phyloP scores from a whole-genome alignment of 2,329 filamentous ascomycete genomes.

The Tolypocladium sp. region DNA sequence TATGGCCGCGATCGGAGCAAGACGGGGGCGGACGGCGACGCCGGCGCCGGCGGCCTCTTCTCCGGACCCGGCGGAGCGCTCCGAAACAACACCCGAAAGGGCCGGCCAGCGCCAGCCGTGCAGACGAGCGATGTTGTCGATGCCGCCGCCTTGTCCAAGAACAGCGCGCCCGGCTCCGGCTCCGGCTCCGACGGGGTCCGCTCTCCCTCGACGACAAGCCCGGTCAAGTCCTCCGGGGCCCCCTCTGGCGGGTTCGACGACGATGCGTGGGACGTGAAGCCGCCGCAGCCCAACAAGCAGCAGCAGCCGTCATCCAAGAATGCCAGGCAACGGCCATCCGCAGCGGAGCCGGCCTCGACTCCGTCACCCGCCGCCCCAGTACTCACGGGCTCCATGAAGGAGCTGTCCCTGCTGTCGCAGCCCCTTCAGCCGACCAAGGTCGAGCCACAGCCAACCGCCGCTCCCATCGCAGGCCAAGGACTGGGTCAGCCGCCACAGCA shows the following conservation, averaged over 20 bases:
- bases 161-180: slow-evolving; percentile 22
- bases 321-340: slow-evolving; percentile 15
- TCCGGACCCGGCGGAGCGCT: slow-evolving; percentile 85
- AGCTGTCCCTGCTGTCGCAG: slow-evolving; percentile 43
- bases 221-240: slow-evolving; percentile 18
- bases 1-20: slow-evolving; percentile 53
- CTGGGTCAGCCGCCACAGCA: slow-evolving; percentile 12
- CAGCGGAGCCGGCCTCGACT: slow-evolving; percentile 7
- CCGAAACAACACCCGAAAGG: slow-evolving; percentile 90
- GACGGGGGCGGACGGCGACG: slow-evolving; percentile 49
- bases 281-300: slow-evolving; percentile 46
- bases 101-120: slow-evolving; percentile 76
- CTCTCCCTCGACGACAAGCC: slow-evolving; percentile 12
- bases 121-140: slow-evolving; percentile 82
- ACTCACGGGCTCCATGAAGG: slow-evolving; percentile 49
- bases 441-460: slow-evolving; percentile 19
- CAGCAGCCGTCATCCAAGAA: slow-evolving; percentile 10
- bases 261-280: slow-evolving; percentile 95
- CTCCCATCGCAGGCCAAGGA: background rate
- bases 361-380: slow-evolving; percentile 11
- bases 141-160: slow-evolving; percentile 70
- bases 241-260: slow-evolving; percentile 70
- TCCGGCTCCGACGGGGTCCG: slow-evolving; percentile 11
- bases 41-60: slow-evolving; percentile 62
- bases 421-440: slow-evolving; percentile 42